Evolutionary conservation across 148 eudicot species (phyloP).

Genomic region (Rhododendron simsii): DNA sequence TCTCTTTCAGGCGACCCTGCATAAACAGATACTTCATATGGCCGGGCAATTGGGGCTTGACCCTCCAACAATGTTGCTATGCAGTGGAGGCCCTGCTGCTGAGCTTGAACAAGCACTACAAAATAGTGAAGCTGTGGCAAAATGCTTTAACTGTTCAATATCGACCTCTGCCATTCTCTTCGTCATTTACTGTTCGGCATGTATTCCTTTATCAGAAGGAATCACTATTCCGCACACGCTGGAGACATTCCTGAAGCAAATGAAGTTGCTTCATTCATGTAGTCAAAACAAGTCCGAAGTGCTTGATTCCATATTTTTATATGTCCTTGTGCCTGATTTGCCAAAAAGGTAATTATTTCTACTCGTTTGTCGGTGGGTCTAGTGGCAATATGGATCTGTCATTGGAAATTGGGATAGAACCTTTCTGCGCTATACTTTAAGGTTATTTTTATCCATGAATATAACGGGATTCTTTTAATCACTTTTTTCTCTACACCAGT

Average conservation of each 20-base stretch:
- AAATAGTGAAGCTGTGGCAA: conserved; percentile 85
- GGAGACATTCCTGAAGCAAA: conserved; percentile 39
- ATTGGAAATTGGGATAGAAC: not conserved
- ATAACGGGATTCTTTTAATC: not conserved
- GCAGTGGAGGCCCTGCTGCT: conserved; percentile 51
- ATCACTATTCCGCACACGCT: conserved; percentile 42
- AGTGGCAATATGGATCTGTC: not conserved
- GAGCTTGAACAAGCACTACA: conserved; percentile 78
- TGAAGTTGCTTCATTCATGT: conserved; percentile 33
- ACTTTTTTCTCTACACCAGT: not conserved
- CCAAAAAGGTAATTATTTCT: conserved; percentile 65
- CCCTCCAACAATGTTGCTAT: conserved; percentile 84
- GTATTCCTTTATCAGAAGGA: conserved; percentile 33
- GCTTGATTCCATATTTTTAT: conserved; percentile 52
- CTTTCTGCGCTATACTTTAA: not conserved
- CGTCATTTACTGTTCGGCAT: conserved; percentile 57
- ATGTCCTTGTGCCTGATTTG: conserved; percentile 77
- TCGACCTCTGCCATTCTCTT: conserved; percentile 56
- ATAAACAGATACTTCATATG: conserved; percentile 76
- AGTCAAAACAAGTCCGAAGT: conserved; percentile 26
- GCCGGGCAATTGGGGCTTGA: conserved; percentile 99
- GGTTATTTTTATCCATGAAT: not conserved
- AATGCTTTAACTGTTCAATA: conserved; percentile 65
- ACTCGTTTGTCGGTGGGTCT: not conserved
- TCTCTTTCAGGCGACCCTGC: conserved; percentile 70